phyloP scores from a whole-genome alignment of 331 rosid species.

The Cucumis variabilis region DNA sequence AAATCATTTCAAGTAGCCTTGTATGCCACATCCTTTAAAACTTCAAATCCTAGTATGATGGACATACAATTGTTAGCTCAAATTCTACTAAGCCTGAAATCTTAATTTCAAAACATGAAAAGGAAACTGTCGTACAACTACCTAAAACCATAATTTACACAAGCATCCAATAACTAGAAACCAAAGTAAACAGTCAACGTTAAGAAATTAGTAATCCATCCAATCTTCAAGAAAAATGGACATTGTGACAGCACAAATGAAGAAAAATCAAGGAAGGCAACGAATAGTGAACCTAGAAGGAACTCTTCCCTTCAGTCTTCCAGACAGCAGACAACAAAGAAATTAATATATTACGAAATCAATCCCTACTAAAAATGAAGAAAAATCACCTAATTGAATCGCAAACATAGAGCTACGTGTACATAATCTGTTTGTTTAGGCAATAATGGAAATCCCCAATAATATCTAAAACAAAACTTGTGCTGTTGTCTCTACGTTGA shows the following conservation, averaged over 20 bases:
- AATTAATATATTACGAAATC: background rate
- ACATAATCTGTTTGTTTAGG: background rate
- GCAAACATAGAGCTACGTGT: background rate
- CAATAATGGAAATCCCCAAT: background rate
- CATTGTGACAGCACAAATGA: background rate
- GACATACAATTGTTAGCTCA: background rate
- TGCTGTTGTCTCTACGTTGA: background rate
- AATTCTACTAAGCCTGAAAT: background rate
- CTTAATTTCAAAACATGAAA: background rate
- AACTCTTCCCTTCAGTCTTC: background rate
- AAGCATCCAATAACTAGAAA: background rate
- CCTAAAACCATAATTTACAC: background rate
- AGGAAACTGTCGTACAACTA: background rate
- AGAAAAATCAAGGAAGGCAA: background rate
- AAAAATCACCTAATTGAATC: background rate
- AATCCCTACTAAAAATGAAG: background rate
- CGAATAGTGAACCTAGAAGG: background rate
- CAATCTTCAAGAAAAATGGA: background rate
- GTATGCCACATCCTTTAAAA: too few species aligned
- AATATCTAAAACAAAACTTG: background rate
- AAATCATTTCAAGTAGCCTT: too few species aligned
- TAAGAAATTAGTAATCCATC: background rate
- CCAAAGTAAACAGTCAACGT: background rate
- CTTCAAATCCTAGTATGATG: too few species aligned
- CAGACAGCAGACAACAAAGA: conserved; percentile 12